Conservation (phyloP, 1,284 basidiomycete genomes). For the Ustilago shanxiensis region DNA sequence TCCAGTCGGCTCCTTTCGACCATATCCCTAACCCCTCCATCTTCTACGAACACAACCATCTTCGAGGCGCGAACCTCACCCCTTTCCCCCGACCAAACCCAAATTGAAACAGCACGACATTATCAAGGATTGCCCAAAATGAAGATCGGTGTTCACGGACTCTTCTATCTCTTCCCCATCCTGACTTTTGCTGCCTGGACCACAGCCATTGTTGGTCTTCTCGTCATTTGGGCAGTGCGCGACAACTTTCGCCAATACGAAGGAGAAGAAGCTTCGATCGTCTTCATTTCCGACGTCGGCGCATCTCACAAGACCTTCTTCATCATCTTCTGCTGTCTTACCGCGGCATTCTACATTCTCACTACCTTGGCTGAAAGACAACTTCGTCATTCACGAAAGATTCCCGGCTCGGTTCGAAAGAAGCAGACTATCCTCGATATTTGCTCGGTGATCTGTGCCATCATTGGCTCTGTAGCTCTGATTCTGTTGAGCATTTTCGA, state of each 20-base stretch:
- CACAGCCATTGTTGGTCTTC: conserved; percentile 63
- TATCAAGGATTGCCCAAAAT: conserved; percentile 15
- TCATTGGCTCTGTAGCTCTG: conserved; percentile 71
- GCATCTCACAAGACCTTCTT: conserved; percentile 68
- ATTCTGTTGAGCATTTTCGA: conserved; percentile 71
- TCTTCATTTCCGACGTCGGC: conserved; percentile 73
- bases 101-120: no score
- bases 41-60: background rate
- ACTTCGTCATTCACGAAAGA: conserved; percentile 72
- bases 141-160: conserved; percentile 50
- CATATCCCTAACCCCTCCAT: background rate
- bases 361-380: conserved; percentile 72
- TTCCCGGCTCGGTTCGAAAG: conserved; percentile 72
- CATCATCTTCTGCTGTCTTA: conserved; percentile 58
- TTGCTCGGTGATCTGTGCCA: conserved; percentile 71
- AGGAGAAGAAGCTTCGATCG: conserved; percentile 69
- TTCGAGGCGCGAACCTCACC: background rate
- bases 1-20: background rate
- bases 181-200: conserved; percentile 55
- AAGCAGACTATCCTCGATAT: conserved; percentile 71
- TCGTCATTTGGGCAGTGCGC: conserved; percentile 70
- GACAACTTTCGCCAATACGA: conserved; percentile 70
- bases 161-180: conserved; percentile 54
- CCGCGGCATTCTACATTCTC: conserved; percentile 67
- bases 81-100: no score